These are phyloP conservation scores for Lyophyllum decastes DNA, from an alignment of 768 basidiomycete genomes.

Conservation along the genomic window DNA sequence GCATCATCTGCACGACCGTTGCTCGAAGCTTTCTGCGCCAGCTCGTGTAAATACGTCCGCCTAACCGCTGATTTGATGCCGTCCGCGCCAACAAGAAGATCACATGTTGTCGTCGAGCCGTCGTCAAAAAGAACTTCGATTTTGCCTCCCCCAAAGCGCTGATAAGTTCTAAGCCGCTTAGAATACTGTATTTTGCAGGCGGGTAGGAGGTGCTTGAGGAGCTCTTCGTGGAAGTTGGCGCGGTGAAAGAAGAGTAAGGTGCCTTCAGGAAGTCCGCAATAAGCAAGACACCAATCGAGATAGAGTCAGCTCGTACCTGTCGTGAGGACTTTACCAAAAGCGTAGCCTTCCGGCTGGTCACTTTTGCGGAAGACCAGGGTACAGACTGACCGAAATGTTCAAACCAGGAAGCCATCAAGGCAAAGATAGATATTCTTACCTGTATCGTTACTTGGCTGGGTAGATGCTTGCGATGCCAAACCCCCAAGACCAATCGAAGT, in stretches of 20 bases:
- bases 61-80: conserved; percentile 38
- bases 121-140: conserved; percentile 42
- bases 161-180: conserved; percentile 45
- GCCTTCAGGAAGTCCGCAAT: conserved; percentile 4
- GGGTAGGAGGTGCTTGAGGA: conserved; percentile 40
- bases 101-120: conserved; percentile 45
- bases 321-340: conserved; percentile 27
- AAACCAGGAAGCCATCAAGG: neutral
- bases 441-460: conserved; percentile 13
- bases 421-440: neutral
- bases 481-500: conserved; percentile 37
- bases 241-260: conserved; percentile 43
- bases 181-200: conserved; percentile 36
- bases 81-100: conserved; percentile 45
- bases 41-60: conserved; percentile 21
- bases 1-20: conserved; percentile 10
- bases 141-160: conserved; percentile 20
- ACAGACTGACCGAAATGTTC: conserved; percentile 11
- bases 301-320: conserved; percentile 19
- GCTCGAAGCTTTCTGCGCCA: conserved; percentile 6
- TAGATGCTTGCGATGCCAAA: conserved; percentile 20
- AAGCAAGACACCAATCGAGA: neutral
- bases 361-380: conserved; percentile 32
- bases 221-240: conserved; percentile 46
- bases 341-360: conserved; percentile 27